These are phyloP conservation scores for Mentha longifolia DNA, from an alignment of 257 asterid species.

Conservation along the genomic window DNA sequence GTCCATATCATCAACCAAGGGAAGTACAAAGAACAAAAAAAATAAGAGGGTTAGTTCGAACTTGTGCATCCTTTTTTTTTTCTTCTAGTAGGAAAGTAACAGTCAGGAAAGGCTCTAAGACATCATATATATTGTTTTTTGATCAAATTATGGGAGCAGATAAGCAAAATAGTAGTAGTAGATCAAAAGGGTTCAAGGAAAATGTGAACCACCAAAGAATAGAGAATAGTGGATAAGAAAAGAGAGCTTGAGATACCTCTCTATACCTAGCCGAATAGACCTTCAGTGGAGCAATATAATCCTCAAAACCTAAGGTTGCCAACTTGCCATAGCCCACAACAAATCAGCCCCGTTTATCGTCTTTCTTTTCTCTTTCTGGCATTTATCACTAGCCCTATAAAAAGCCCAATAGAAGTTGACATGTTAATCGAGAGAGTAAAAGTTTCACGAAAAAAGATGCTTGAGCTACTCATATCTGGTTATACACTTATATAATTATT, in stretches of 20 bases:
- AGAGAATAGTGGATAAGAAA: background rate
- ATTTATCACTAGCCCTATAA: slow-evolving; percentile 62
- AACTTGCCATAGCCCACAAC: slow-evolving; percentile 59
- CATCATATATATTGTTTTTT: background rate
- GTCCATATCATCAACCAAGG: slow-evolving; percentile 33
- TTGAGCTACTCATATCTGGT: background rate
- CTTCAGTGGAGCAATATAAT: slow-evolving; percentile 59
- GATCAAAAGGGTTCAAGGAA: background rate
- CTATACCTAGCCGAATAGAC: slow-evolving; percentile 60
- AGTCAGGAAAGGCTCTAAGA: background rate
- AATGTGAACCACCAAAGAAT: background rate
- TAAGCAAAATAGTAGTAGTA: background rate
- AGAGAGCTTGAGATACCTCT: slow-evolving; percentile 50
- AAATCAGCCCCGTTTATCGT: slow-evolving; percentile 72
- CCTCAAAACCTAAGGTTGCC: slow-evolving; percentile 72
- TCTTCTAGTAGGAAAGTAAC: background rate
- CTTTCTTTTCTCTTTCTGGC: slow-evolving; percentile 71
- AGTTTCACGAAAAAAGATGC: background rate
- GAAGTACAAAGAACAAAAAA: slow-evolving; percentile 18
- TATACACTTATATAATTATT: background rate
- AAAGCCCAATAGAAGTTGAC: slow-evolving; percentile 17
- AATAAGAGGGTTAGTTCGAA: slow-evolving; percentile 26
- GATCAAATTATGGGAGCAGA: slow-evolving; percentile 7
- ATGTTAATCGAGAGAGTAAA: slow-evolving; percentile 18
- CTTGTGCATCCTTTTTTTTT: background rate